Conservation (phyloP, 345 rosid species). For the Carallia brachiata region DNA sequence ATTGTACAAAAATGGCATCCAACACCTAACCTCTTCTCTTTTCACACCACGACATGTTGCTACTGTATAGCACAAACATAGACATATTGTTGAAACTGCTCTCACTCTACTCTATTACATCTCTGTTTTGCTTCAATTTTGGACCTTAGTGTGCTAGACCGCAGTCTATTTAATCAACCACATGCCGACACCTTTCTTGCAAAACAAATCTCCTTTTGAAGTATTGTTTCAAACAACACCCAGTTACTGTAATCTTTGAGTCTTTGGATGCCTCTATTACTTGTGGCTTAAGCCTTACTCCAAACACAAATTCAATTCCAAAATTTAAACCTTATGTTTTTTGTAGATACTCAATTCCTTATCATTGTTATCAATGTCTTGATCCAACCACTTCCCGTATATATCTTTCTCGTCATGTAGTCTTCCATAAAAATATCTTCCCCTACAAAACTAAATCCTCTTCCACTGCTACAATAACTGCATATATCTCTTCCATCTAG, state of each 20-base stretch:
- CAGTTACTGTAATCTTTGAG: neutral
- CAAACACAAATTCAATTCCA: neutral
- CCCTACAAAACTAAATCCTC: neutral
- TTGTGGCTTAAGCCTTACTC: neutral
- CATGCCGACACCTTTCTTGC: neutral
- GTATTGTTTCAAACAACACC: neutral
- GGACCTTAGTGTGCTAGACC: neutral
- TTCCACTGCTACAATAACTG: neutral
- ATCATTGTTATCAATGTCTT: neutral
- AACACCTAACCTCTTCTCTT: neutral
- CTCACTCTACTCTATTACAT: neutral
- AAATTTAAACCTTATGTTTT: neutral
- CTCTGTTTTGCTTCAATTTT: neutral
- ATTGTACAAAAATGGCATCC: neutral
- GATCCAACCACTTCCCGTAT: neutral
- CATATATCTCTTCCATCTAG: too few species aligned
- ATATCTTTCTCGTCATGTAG: neutral
- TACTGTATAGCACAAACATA: neutral
- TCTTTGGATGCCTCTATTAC: constrained; percentile 5
- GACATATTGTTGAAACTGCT: neutral
- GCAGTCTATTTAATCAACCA: neutral
- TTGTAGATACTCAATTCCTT: neutral
- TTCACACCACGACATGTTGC: neutral
- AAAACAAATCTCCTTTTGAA: neutral
- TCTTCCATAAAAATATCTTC: neutral